Percentiles rank a stretch among this genome's conserved stretches.
phyloP scores from a whole-genome alignment of 768 basidiomycete species.

The Lanmaoa rubissima region DNA sequence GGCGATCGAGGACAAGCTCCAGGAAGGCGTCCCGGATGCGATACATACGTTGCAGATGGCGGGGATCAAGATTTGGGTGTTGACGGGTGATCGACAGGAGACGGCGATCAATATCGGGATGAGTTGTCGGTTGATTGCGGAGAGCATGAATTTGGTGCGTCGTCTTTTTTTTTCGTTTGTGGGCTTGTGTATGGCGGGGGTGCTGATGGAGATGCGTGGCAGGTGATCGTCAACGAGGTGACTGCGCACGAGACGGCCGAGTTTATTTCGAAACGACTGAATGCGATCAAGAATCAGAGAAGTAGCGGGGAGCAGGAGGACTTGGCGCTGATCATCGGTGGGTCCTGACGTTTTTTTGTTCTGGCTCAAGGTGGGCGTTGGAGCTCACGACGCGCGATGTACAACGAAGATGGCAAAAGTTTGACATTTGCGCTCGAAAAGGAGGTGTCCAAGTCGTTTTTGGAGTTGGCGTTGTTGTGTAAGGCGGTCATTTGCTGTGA shows the following conservation, averaged over 20 bases:
- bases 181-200: neutral
- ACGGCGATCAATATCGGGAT: conserved; percentile 99
- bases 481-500: conserved; percentile 98
- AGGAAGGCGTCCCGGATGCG: conserved; percentile 97
- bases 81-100: conserved; percentile 97
- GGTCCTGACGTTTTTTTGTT: conserved; percentile 12
- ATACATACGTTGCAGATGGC: conserved; percentile 98
- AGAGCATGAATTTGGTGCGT: conserved; percentile 89
- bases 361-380: neutral
- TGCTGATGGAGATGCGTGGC: neutral
- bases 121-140: conserved; percentile 94
- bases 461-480: conserved; percentile 96
- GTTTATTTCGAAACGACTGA: conserved; percentile 83
- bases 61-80: conserved; percentile 99
- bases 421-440: conserved; percentile 92
- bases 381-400: neutral
- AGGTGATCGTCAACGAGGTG: conserved; percentile 87
- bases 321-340: conserved; percentile 91
- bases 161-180: neutral
- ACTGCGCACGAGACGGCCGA: conserved; percentile 78
- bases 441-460: conserved; percentile 82
- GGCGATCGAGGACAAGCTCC: conserved; percentile 97
- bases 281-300: conserved; percentile 91
- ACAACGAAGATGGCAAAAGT: conserved; percentile 85
- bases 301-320: conserved; percentile 93